Base-by-base conservation (phyloP, 2,329 filamentous ascomycete genomes). In the Aspergillus sclerotialis region DNA sequence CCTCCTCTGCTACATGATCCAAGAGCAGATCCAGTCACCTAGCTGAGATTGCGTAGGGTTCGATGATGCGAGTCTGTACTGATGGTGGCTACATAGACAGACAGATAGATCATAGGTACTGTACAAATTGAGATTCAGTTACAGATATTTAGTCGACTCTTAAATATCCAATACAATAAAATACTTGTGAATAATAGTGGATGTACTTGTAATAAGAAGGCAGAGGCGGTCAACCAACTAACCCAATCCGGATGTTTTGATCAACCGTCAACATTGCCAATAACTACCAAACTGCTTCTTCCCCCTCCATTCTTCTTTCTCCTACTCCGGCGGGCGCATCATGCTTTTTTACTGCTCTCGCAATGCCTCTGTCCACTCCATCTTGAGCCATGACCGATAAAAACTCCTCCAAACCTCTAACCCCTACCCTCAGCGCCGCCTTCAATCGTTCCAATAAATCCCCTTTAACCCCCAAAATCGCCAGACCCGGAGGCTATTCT, bases 381-480 rank as follows among this genome's bases (percentile, higher is more conserved):
- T 38, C 46, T 48, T 54, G 50, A 51, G 64, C 68, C 55, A 68
- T 75, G 61, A 63, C 63, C 55, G 69, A 75, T 62, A 73, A 69
- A 64, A 69, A 67, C 53, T 65, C 68, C 52, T 53, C 52, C 57
- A 67, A 69, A 65, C 76, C 80, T 26, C 72, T 82, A 53, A 80
- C 80, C 65, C 83, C 85, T 34, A 74, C 78, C 39, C 76, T 88
- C 50, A 75, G 71, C 58, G 72, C 80, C 44, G 68, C 77, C 29
- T 76, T 72, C 30, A 68, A 73, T 48, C 79, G 73, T 37, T 63
- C 65, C 27, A 64, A 61, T 42, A 75, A 24, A 11, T 28, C 26
- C 5, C 76, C 76, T 29, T 54, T 80, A 40, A 77, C 77, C 12
- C 78, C 79, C 10, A 73, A 76, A 49, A 65, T 80, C 10, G 74